Conservation (phyloP, 805 yeast genomes). For the baker's yeast (Saccharomyces cerevisiae) region DNA sequence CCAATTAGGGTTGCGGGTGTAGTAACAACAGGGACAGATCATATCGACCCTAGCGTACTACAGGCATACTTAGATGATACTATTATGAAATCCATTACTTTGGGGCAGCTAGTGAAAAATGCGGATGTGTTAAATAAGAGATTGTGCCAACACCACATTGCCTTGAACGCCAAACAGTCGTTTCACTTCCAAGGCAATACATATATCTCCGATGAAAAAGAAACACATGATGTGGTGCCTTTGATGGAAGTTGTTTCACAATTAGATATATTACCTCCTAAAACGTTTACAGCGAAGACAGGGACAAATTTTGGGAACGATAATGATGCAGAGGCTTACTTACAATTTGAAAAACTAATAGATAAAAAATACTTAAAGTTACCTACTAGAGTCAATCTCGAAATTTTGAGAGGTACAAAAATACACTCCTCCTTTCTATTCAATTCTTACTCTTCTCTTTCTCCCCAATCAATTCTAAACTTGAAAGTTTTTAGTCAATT, state of each 20-base stretch:
- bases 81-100: slow-evolving; percentile 17
- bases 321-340: slow-evolving; percentile 83
- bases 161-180: slow-evolving; percentile 14
- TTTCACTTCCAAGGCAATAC: background rate
- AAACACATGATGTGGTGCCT: slow-evolving; percentile 7
- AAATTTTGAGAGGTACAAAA: slow-evolving; percentile 53
- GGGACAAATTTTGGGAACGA: slow-evolving; percentile 96
- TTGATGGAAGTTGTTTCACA: slow-evolving; percentile 26
- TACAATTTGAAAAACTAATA: slow-evolving; percentile 47
- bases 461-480: background rate
- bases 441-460: slow-evolving; percentile 27
- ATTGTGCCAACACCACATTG: slow-evolving; percentile 23
- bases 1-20: slow-evolving; percentile 23
- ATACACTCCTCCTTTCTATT: slow-evolving; percentile 47
- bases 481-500: background rate
- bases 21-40: slow-evolving; percentile 12
- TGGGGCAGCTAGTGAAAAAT: slow-evolving; percentile 20
- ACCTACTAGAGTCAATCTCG: slow-evolving; percentile 26
- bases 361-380: slow-evolving; percentile 5
- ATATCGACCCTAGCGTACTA: slow-evolving; percentile 16
- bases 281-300: slow-evolving; percentile 72
- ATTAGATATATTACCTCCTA: slow-evolving; percentile 42
- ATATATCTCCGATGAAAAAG: background rate
- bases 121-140: slow-evolving; percentile 24
- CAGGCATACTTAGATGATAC: slow-evolving; percentile 25